Percentiles rank a stretch among this genome's conserved stretches.
Conservation (phyloP, 768 basidiomycete species). For the Harrya chromipes region DNA sequence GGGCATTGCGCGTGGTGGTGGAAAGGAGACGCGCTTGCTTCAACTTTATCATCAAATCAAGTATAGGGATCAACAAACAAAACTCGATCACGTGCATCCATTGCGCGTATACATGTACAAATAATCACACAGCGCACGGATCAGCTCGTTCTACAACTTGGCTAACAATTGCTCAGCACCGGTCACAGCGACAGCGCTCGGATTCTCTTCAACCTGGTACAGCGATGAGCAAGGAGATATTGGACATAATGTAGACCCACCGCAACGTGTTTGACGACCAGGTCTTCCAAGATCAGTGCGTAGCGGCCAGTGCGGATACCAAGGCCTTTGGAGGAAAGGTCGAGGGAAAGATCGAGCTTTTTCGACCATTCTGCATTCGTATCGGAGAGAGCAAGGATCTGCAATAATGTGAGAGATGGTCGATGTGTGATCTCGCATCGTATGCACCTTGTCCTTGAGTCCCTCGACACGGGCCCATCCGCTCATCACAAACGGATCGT, state of each 20-base stretch:
- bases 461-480: slow-evolving; percentile 59
- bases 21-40: slow-evolving; percentile 30
- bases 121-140: slow-evolving; percentile 23
- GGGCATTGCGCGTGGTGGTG: slow-evolving; percentile 46
- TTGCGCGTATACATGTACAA: slow-evolving; percentile 33
- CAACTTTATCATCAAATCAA: slow-evolving; percentile 32
- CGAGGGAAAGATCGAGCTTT: slow-evolving; percentile 50
- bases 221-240: neutral
- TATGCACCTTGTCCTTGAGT: slow-evolving; percentile 61
- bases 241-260: slow-evolving; percentile 34
- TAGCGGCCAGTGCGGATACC: slow-evolving; percentile 61
- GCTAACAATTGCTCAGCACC: slow-evolving; percentile 16
- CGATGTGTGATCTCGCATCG: slow-evolving; percentile 25
- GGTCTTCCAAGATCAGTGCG: slow-evolving; percentile 64
- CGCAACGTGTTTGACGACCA: slow-evolving; percentile 64
- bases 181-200: slow-evolving; percentile 4
- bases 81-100: slow-evolving; percentile 30
- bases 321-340: slow-evolving; percentile 48
- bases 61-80: slow-evolving; percentile 34
- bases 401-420: neutral
- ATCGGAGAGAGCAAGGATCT: slow-evolving; percentile 65
- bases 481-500: slow-evolving; percentile 58
- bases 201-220: slow-evolving; percentile 11
- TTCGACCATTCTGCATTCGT: slow-evolving; percentile 52
- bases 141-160: slow-evolving; percentile 11